A percentile compares a stretch with the other conserved stretches of the same genome.
Conservation (phyloP, 441 rosid genomes). For the Aleurites moluccanus region DNA sequence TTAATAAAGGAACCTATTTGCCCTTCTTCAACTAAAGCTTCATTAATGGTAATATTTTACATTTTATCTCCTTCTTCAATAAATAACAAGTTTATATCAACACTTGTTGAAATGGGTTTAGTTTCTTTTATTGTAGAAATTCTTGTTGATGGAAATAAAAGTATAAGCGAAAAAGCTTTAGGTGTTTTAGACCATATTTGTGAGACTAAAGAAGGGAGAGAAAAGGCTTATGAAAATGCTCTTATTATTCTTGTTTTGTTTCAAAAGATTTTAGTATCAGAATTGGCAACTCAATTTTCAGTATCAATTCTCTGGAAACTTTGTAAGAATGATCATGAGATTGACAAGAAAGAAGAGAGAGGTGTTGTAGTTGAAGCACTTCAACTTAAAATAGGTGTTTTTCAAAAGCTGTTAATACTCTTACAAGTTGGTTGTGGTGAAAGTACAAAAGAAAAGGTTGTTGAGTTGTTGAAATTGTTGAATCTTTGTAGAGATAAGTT, state of each 20-base stretch:
- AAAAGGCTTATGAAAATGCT: constrained; percentile 22
- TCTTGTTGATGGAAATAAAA: constrained; percentile 25
- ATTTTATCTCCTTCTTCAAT: constrained; percentile 11
- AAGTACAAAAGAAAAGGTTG: constrained; percentile 21
- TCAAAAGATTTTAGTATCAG: constrained; percentile 29
- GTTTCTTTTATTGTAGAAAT: constrained; percentile 14
- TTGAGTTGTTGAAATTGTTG: constrained; percentile 25
- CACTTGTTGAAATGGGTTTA: constrained; percentile 23
- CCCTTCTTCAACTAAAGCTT: constrained; percentile 26
- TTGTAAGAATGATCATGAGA: constrained; percentile 16
- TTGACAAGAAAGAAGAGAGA: background rate
- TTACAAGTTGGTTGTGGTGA: constrained; percentile 26
- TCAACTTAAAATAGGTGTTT: constrained; percentile 24
- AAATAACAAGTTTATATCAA: constrained; percentile 3
- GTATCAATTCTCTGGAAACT: constrained; percentile 35
- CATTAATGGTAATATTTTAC: constrained; percentile 21
- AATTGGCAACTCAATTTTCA: constrained; percentile 24
- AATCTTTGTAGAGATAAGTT: constrained; percentile 18
- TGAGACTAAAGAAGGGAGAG: constrained; percentile 24
- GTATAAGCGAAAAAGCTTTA: constrained; percentile 25
- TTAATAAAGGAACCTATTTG: constrained; percentile 24
- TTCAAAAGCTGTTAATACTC: constrained; percentile 24
- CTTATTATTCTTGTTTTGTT: constrained; percentile 25
- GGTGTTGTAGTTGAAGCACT: constrained; percentile 22
- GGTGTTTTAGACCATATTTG: constrained; percentile 24